Evolutionary conservation across 805 yeast genomes (phyloP).

Genomic region (Yarrowia divulgata): DNA sequence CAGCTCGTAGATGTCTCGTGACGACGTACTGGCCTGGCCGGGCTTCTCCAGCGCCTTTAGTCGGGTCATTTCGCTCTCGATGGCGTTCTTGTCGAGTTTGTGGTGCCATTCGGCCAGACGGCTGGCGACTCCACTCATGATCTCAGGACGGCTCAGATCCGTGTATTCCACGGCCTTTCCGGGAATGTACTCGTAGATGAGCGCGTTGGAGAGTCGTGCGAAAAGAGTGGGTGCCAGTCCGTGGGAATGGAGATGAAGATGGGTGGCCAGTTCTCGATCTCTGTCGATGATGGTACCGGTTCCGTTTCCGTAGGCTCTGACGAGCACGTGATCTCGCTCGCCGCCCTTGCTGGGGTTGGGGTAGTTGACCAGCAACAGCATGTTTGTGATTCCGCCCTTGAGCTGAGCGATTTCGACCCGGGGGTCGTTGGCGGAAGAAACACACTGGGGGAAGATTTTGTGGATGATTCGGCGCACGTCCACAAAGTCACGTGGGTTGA

Average conservation of each 20-base stretch:
- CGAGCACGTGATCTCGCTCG: slow-evolving; percentile 51
- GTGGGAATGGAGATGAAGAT: slow-evolving; percentile 64
- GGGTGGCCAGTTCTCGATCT: slow-evolving; percentile 75
- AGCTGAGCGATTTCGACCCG: slow-evolving; percentile 45
- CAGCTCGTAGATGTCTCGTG: slow-evolving; percentile 63
- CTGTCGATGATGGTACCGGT: slow-evolving; percentile 76
- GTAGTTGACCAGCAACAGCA: slow-evolving; percentile 45
- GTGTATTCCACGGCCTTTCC: slow-evolving; percentile 66
- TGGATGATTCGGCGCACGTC: slow-evolving; percentile 35
- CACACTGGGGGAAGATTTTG: slow-evolving; percentile 36
- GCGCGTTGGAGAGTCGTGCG: slow-evolving; percentile 74
- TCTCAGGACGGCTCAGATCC: slow-evolving; percentile 57
- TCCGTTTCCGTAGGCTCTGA: slow-evolving; percentile 77
- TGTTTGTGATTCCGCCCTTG: slow-evolving; percentile 53
- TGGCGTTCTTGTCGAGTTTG: slow-evolving; percentile 55
- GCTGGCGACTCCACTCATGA: slow-evolving; percentile 67
- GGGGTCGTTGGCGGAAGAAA: slow-evolving; percentile 11
- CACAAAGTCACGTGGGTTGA: slow-evolving; percentile 32
- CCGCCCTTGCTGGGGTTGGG: slow-evolving; percentile 42
- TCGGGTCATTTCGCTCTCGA: slow-evolving; percentile 50
- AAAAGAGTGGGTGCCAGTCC: slow-evolving; percentile 72
- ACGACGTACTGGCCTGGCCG: slow-evolving; percentile 44
- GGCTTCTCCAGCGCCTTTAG: slow-evolving; percentile 45
- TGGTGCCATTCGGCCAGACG: slow-evolving; percentile 77
- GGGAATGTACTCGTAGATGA: slow-evolving; percentile 70